Conservation (phyloP, 176 grass and related monocot genomes). For the Panicum miliaceum region DNA sequence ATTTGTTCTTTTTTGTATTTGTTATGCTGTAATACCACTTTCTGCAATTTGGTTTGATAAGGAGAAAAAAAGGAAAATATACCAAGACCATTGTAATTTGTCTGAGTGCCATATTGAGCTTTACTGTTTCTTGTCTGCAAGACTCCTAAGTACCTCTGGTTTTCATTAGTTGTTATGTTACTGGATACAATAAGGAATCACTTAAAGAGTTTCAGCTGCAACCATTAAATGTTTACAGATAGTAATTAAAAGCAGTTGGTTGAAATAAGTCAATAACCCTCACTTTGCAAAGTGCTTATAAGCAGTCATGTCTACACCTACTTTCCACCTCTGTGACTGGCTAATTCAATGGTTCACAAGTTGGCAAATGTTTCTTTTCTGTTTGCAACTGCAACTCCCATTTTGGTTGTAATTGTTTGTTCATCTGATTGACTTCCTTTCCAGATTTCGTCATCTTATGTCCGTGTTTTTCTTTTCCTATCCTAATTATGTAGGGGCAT, state of each 20-base stretch:
- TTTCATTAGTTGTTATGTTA: slow-evolving; percentile 11
- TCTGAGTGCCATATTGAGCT: background rate
- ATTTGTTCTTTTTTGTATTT: background rate
- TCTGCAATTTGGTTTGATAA: too few species aligned
- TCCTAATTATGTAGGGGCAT: slow-evolving; percentile 21
- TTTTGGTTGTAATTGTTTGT: background rate
- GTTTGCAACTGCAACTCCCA: background rate
- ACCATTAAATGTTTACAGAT: background rate
- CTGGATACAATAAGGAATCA: background rate
- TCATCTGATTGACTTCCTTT: slow-evolving; percentile 2
- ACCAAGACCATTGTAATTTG: too few species aligned
- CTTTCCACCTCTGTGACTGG: slow-evolving; percentile 2
- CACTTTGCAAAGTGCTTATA: too few species aligned
- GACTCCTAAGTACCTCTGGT: too few species aligned
- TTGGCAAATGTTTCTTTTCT: background rate
- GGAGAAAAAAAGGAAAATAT: background rate
- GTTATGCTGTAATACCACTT: too few species aligned
- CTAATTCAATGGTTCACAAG: background rate
- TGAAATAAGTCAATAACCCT: too few species aligned
- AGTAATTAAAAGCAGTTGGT: background rate
- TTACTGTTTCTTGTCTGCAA: background rate
- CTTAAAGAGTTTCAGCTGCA: slow-evolving; percentile 6
- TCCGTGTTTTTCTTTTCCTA: background rate
- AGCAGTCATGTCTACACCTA: background rate
- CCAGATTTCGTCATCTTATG: slow-evolving; percentile 21